Base-by-base conservation (phyloP, 2,329 filamentous ascomycete genomes). In the Cytospora schulzeri region DNA sequence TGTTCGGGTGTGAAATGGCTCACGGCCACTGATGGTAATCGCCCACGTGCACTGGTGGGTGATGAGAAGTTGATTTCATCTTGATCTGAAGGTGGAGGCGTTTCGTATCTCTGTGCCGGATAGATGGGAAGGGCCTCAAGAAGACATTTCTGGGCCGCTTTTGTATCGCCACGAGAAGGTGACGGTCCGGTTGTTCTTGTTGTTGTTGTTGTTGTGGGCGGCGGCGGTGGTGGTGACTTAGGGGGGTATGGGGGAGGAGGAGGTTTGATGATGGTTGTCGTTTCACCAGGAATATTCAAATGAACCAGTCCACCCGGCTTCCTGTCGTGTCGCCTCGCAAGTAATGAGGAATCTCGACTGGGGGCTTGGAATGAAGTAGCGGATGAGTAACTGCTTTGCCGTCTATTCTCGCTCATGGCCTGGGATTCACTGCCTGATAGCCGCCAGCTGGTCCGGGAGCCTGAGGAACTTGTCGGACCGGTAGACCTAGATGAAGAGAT, bases 271-370 rank as follows among this genome's bases (percentile, higher is more conserved):
- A 45, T 54, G 62, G 54, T 57, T 19, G 58, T 57, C 26, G 62
- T 65, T 31, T 64, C 65, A 62, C 65, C 55, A 41, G 65, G 62
- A 9, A 67, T 54, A 22, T 67, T 58, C 28, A 67, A 35, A 19
- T 57, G 65, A 33, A 59, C 52, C 26, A 62, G 41, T 3, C 65
- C 65, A 38, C 62, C 65, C n/a, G 65, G 55, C 12, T 59, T 56
- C 52, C 65, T 65, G 62, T 71, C 65, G 31, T 70, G 29, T 65
- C 67, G 61, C 66, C 67, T 67, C 6, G 66, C 38, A 41, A 65
- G 31, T 4, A 71, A 63, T 9, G 71, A 71, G 1, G 69, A 68
- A 2, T 68, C 66, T 15, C 70, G 66, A 35, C 61, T 64, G 15
- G 69, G 69, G 7, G 66, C 53, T 17, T 63, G 62, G 22, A 65